Percentiles rank a stretch among this genome's conserved stretches.
Evolutionary conservation across 2,329 filamentous ascomycete genomes (phyloP).

Genomic region (Epichloe hybrida): DNA sequence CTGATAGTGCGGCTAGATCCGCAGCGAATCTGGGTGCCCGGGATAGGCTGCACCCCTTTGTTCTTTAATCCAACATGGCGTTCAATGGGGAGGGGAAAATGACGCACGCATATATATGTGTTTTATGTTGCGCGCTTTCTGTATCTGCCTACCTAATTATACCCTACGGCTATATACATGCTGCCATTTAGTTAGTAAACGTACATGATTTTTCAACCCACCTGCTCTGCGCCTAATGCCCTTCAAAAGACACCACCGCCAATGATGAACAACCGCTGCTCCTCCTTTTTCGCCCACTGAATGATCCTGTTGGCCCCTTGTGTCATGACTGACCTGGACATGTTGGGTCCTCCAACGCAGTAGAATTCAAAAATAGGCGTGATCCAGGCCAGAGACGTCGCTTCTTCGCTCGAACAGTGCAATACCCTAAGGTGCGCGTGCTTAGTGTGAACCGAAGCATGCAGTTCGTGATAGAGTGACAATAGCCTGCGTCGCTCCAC

Average conservation of each 20-base stretch:
- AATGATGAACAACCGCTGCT: constrained; percentile 91
- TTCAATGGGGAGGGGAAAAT: background rate
- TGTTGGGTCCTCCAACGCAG: constrained; percentile 72
- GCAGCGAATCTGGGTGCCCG: background rate
- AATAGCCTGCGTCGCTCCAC: constrained; percentile 60
- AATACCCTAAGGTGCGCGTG: constrained; percentile 77
- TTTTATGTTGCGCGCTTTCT: background rate
- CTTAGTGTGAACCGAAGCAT: constrained; percentile 72
- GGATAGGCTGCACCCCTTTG: background rate
- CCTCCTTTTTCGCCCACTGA: constrained; percentile 83
- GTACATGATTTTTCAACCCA: background rate
- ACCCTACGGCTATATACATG: background rate
- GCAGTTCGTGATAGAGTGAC: constrained; percentile 72
- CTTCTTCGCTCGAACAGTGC: constrained; percentile 61
- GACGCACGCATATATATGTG: background rate
- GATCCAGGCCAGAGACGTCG: constrained; percentile 76
- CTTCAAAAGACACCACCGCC: constrained; percentile 73
- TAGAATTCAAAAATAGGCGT: constrained; percentile 90
- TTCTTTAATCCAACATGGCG: background rate
- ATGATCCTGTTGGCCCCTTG: constrained; percentile 81
- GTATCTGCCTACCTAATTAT: background rate
- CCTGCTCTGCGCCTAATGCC: background rate
- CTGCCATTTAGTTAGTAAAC: background rate
- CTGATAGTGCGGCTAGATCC: background rate
- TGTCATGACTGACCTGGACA: constrained; percentile 52